These are phyloP conservation scores for Phoenix roebelenii DNA, from an alignment of 176 grass and related monocot genomes.

Conservation along the genomic window DNA sequence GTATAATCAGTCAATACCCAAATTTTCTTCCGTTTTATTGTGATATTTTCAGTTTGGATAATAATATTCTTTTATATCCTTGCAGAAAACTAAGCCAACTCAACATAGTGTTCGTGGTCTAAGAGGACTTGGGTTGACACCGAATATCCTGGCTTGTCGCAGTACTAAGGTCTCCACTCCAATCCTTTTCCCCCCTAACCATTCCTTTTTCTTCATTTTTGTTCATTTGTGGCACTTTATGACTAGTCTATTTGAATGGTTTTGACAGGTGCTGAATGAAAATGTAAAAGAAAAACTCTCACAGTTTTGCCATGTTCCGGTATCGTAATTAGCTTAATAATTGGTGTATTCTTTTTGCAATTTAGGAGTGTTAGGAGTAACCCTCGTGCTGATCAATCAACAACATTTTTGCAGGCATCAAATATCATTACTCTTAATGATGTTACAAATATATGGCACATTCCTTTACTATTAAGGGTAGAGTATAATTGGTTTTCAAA, in stretches of 20 bases:
- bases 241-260: slow-evolving; percentile 19
- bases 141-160: slow-evolving; percentile 85
- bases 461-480: slow-evolving; percentile 93
- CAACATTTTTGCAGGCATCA: slow-evolving; percentile 33
- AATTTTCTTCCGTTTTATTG: too few relatives aligned
- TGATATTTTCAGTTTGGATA: too few relatives aligned
- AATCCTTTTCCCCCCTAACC: slow-evolving; percentile 3
- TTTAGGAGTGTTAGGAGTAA: neutral
- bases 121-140: slow-evolving; percentile 86
- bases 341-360: neutral
- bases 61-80: slow-evolving; percentile 16
- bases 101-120: slow-evolving; percentile 84
- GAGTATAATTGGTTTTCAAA: slow-evolving; percentile 15
- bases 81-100: slow-evolving; percentile 97
- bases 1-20: too few relatives aligned
- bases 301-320: slow-evolving; percentile 87
- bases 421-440: slow-evolving; percentile 82
- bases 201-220: slow-evolving; percentile 9
- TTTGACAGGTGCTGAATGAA: slow-evolving; percentile 56
- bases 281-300: slow-evolving; percentile 80
- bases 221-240: slow-evolving; percentile 11
- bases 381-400: too few relatives aligned
- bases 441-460: slow-evolving; percentile 96
- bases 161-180: slow-evolving; percentile 48
- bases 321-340: slow-evolving; percentile 31